Percentiles rank a stretch among this genome's conserved stretches.
phyloP scores from a whole-genome alignment of 768 basidiomycete genomes.

The Calocybe cyanea region DNA sequence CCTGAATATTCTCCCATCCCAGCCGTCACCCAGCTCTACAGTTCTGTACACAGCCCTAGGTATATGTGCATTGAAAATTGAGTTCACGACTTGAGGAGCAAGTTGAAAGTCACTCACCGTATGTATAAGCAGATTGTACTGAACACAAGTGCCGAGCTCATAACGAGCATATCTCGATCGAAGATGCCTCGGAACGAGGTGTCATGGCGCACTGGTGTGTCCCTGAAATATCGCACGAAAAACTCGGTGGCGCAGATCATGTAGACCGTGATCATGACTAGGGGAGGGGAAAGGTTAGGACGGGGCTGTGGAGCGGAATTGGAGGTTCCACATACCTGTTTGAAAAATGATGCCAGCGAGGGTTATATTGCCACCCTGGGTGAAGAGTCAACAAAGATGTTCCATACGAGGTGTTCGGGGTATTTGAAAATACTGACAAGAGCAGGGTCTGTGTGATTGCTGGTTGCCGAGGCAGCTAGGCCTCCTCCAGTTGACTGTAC shows the following conservation, averaged over 20 bases:
- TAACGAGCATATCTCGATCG: constrained; percentile 17
- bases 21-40: constrained; percentile 46
- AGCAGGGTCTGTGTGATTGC: constrained; percentile 6
- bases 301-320: not conserved
- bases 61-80: not conserved
- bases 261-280: constrained; percentile 41
- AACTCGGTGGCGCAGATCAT: constrained; percentile 41
- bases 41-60: constrained; percentile 46
- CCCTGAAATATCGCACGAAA: constrained; percentile 33
- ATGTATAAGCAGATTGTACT: constrained; percentile 40
- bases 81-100: not conserved
- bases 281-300: not conserved
- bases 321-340: constrained; percentile 30
- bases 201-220: constrained; percentile 26
- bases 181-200: constrained; percentile 3
- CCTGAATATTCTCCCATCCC: constrained; percentile 43
- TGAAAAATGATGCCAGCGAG: constrained; percentile 62
- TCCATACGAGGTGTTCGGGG: too few species aligned
- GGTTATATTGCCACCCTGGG: constrained; percentile 34
- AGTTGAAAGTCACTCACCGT: constrained; percentile 29
- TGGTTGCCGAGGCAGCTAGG: constrained; percentile 35
- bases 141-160: constrained; percentile 32
- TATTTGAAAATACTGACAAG: not conserved
- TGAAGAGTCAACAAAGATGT: not conserved
- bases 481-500: constrained; percentile 63